Conservation (phyloP, 306 rosid species). For the Prunus armeniaca region DNA sequence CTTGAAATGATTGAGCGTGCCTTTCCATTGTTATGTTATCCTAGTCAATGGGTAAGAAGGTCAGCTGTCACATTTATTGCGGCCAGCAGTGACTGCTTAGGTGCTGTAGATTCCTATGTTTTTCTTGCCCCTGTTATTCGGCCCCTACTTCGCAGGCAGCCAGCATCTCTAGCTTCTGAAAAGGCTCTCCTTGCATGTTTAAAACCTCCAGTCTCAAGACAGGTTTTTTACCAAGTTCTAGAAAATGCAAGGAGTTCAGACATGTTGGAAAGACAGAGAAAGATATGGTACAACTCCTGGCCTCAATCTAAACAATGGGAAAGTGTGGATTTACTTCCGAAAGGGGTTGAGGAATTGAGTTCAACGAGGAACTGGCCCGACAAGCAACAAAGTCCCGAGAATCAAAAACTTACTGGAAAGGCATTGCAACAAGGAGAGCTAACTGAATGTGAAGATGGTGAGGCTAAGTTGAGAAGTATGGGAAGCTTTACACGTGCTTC, state of each 20-base stretch:
- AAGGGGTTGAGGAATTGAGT: slow-evolving; percentile 63
- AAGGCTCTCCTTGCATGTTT: slow-evolving; percentile 71
- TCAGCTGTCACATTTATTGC: slow-evolving; percentile 85
- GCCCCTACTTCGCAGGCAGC: slow-evolving; percentile 84
- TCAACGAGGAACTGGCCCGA: slow-evolving; percentile 64
- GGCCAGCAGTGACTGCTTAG: slow-evolving; percentile 85
- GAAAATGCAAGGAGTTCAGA: slow-evolving; percentile 92
- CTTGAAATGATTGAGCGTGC: slow-evolving; percentile 94
- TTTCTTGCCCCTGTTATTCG: slow-evolving; percentile 88
- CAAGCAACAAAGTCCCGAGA: slow-evolving; percentile 50
- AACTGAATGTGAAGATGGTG: slow-evolving; percentile 63
- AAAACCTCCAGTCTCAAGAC: slow-evolving; percentile 82
- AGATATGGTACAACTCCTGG: slow-evolving; percentile 91
- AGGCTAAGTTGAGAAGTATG: slow-evolving; percentile 69
- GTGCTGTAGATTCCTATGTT: slow-evolving; percentile 92
- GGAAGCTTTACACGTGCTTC: slow-evolving; percentile 54
- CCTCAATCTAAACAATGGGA: slow-evolving; percentile 89
- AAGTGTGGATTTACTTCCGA: slow-evolving; percentile 65
- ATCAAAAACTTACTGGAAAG: slow-evolving; percentile 44
- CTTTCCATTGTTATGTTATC: slow-evolving; percentile 87
- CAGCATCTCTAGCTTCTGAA: slow-evolving; percentile 86
- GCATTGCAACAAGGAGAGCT: slow-evolving; percentile 51
- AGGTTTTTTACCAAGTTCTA: slow-evolving; percentile 68
- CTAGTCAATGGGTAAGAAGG: slow-evolving; percentile 89
- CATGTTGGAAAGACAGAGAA: slow-evolving; percentile 96